Conservation (phyloP, 352 stramenopile genomes). For the Phytophthora constricta region DNA sequence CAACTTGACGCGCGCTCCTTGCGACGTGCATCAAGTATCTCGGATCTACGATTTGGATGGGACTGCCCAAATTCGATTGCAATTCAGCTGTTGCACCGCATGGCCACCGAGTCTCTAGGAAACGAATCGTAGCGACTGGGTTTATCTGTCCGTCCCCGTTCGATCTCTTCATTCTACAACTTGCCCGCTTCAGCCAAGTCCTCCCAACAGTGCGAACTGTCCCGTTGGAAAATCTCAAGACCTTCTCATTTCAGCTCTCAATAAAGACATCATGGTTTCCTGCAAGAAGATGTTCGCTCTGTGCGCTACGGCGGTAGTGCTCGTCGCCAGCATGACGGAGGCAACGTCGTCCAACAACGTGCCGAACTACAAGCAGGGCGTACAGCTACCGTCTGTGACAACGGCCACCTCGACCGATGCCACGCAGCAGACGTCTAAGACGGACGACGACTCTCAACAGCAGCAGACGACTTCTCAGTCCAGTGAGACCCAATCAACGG, state of each 20-base stretch:
- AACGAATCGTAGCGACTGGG: too few relatives aligned
- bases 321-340: conserved; percentile 33
- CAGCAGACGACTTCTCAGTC: conserved; percentile 11
- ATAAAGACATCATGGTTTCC: conserved; percentile 32
- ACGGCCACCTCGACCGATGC: too few relatives aligned
- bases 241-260: conserved; percentile 10
- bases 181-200: conserved; percentile 36
- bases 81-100: not conserved
- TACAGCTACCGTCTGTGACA: too few relatives aligned
- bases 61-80: conserved; percentile 20
- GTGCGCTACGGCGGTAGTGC: conserved; percentile 33
- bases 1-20: conserved; percentile 5
- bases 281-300: conserved; percentile 39
- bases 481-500: conserved; percentile 5
- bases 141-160: too few relatives aligned
- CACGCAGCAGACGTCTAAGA: too few relatives aligned
- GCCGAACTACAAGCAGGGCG: conserved; percentile 27
- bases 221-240: conserved; percentile 9
- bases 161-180: conserved; percentile 33
- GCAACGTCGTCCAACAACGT: conserved; percentile 17
- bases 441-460: not conserved
- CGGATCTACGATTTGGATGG: conserved; percentile 26
- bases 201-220: conserved; percentile 29
- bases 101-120: too few relatives aligned
- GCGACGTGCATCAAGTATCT: conserved; percentile 24